phyloP scores from a whole-genome alignment of 495 filamentous ascomycete genomes.

The Umbilicaria muhlenbergii region DNA sequence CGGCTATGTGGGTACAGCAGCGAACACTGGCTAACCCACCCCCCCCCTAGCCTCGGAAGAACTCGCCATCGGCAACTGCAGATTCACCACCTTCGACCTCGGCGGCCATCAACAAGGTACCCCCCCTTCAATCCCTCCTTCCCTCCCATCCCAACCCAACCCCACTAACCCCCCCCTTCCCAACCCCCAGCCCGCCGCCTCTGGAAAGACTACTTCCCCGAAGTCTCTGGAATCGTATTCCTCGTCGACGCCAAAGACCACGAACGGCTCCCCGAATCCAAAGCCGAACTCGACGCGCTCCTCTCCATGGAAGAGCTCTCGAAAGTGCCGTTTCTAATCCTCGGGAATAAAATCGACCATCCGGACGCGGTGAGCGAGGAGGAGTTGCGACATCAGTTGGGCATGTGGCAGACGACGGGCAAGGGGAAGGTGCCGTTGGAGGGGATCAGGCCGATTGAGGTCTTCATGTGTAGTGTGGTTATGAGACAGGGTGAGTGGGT shows the following conservation, averaged over 20 bases:
- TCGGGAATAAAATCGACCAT: constrained; percentile 99
- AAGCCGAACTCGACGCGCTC: constrained; percentile 89
- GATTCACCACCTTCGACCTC: constrained; percentile 95
- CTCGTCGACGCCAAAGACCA: constrained; percentile 94
- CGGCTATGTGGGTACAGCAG: not conserved
- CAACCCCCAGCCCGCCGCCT: constrained; percentile 61
- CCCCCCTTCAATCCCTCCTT: constrained; percentile 8
- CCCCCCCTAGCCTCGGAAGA: constrained; percentile 67
- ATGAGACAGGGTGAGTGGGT: not conserved
- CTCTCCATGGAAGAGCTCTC: constrained; percentile 82
- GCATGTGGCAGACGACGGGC: constrained; percentile 90
- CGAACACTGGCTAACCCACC: not conserved
- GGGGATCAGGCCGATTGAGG: constrained; percentile 88
- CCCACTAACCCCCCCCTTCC: not conserved
- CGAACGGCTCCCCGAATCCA: constrained; percentile 84
- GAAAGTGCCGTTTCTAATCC: constrained; percentile 87
- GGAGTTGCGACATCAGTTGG: constrained; percentile 75
- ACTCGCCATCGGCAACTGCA: constrained; percentile 87
- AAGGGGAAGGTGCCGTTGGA: constrained; percentile 96
- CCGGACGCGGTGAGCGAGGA: constrained; percentile 90
- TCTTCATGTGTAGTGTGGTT: constrained; percentile 17
- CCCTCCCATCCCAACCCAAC: not conserved
- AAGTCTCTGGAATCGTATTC: constrained; percentile 95
- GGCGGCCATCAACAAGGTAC: constrained; percentile 93
- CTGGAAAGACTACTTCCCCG: constrained; percentile 98